These are phyloP conservation scores for Berkeleyomyces basicola DNA, from an alignment of 2,329 filamentous ascomycete genomes.

Conservation along the genomic window DNA sequence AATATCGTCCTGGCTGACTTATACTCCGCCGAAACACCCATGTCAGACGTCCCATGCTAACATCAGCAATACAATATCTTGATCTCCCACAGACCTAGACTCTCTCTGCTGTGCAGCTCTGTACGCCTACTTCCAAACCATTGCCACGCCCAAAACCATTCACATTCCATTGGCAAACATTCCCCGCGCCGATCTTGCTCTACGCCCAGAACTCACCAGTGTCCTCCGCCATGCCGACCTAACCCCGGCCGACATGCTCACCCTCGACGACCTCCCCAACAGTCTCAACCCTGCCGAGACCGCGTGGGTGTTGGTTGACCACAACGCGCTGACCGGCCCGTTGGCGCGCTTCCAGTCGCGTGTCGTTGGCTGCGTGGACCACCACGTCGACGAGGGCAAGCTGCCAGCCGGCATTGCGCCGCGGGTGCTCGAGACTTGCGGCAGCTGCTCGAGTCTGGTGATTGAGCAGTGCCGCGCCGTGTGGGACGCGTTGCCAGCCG, in stretches of 20 bases:
- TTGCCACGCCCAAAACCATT: conserved; percentile 34
- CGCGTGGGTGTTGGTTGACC: conserved; percentile 57
- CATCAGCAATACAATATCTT: background rate
- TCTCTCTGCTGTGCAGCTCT: conserved; percentile 60
- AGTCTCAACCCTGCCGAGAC: conserved; percentile 37
- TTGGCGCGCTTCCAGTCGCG: conserved; percentile 35
- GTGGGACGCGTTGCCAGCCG: conserved; percentile 30
- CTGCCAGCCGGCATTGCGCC: conserved; percentile 33
- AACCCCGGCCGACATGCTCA: conserved; percentile 45
- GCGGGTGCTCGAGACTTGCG: conserved; percentile 46
- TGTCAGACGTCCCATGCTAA: background rate
- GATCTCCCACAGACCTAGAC: conserved; percentile 46
- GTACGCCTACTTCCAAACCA: conserved; percentile 56
- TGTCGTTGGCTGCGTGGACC: conserved; percentile 55
- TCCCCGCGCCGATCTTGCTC: conserved; percentile 44
- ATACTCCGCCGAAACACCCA: too few relatives aligned
- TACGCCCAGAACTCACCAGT: conserved; percentile 57
- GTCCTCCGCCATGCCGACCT: conserved; percentile 47
- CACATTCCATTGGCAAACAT: conserved; percentile 64
- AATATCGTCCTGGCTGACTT: too few relatives aligned
- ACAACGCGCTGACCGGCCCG: conserved; percentile 53
- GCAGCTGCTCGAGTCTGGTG: conserved; percentile 59
- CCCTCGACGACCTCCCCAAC: conserved; percentile 31
- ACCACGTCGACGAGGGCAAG: conserved; percentile 55
- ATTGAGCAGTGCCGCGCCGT: conserved; percentile 37